Percentiles rank a stretch among this genome's conserved stretches.
Conservation (phyloP, 139 green algal genomes). For the Chlorella sp. region DNA sequence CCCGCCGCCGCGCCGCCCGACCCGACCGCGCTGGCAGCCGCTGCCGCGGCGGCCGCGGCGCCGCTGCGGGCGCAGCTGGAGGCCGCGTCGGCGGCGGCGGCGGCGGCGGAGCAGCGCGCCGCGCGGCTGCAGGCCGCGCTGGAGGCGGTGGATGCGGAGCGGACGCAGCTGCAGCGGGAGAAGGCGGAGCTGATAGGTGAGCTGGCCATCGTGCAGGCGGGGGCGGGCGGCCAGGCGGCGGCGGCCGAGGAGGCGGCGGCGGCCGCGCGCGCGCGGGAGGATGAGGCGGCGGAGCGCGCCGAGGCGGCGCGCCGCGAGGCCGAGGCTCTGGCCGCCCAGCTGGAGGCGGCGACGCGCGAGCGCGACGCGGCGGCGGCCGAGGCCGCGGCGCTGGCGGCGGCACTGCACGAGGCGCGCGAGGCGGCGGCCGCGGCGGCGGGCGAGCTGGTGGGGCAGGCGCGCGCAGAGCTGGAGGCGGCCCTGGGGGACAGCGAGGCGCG, state of each 20-base stretch:
- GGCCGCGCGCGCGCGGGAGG: not conserved
- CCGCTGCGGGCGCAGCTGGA: not conserved
- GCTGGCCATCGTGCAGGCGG: slow-evolving; percentile 22
- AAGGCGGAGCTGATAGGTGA: slow-evolving; percentile 40
- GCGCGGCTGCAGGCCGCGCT: slow-evolving; percentile 10
- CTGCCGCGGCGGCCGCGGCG: no score
- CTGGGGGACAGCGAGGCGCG: not conserved
- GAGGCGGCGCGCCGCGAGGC: no score
- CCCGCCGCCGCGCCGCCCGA: not conserved
- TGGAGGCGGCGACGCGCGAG: not conserved
- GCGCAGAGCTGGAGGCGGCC: not conserved
- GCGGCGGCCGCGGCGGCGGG: not conserved
- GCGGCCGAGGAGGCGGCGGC: not conserved
- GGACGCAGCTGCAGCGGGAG: slow-evolving; percentile 35
- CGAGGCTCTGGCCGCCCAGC: no score
- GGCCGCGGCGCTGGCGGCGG: not conserved
- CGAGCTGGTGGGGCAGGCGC: not conserved
- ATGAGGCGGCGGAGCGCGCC: not conserved
- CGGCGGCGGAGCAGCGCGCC: slow-evolving; percentile 8
- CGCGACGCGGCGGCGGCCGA: not conserved
- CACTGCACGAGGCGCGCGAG: not conserved
- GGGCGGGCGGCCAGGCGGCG: not conserved
- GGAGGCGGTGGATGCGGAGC: slow-evolving; percentile 25
- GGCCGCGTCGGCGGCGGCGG: not conserved
- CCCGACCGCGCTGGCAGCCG: not conserved